Evolutionary conservation across 2,329 filamentous ascomycete genomes (phyloP).

Genomic region (Aspergillus nomiae): DNA sequence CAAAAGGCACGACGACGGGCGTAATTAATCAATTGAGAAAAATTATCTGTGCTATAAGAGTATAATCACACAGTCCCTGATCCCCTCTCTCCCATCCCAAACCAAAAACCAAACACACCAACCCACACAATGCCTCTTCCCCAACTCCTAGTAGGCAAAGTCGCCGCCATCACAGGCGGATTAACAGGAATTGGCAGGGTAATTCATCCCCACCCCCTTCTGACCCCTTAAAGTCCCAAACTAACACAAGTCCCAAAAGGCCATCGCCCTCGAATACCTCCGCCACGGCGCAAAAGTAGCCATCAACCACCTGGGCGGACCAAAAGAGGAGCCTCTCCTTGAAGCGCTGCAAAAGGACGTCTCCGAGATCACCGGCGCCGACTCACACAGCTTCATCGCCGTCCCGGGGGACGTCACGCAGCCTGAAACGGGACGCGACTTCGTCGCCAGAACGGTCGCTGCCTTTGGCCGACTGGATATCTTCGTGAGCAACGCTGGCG

Average conservation of each 20-base stretch:
- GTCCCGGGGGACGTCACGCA: constrained; percentile 77
- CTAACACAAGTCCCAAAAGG: constrained; percentile 36
- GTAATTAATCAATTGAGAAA: not conserved
- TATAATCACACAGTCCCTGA: not conserved
- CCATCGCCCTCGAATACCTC: constrained; percentile 78
- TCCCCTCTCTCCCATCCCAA: not conserved
- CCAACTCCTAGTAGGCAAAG: constrained; percentile 69
- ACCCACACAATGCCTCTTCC: constrained; percentile 31
- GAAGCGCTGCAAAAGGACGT: constrained; percentile 34
- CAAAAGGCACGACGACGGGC: not conserved
- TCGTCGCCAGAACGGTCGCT: constrained; percentile 68
- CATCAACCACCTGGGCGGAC: constrained; percentile 71
- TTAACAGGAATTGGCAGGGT: constrained; percentile 79
- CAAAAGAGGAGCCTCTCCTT: constrained; percentile 33
- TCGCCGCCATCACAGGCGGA: constrained; percentile 83
- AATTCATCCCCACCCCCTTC: constrained; percentile 6
- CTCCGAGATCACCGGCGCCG: constrained; percentile 25
- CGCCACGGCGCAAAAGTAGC: constrained; percentile 76
- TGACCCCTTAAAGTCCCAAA: not conserved
- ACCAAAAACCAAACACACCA: not conserved
- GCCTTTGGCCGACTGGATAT: constrained; percentile 63
- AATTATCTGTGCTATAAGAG: not conserved
- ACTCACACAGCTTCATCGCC: constrained; percentile 57
- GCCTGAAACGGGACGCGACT: constrained; percentile 67
- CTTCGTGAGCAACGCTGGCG: constrained; percentile 85